Evolutionary conservation across 768 basidiomycete genomes (phyloP), one percentile per base, ranked within the genome.

Genomic region (Tricholomella constricta): DNA sequence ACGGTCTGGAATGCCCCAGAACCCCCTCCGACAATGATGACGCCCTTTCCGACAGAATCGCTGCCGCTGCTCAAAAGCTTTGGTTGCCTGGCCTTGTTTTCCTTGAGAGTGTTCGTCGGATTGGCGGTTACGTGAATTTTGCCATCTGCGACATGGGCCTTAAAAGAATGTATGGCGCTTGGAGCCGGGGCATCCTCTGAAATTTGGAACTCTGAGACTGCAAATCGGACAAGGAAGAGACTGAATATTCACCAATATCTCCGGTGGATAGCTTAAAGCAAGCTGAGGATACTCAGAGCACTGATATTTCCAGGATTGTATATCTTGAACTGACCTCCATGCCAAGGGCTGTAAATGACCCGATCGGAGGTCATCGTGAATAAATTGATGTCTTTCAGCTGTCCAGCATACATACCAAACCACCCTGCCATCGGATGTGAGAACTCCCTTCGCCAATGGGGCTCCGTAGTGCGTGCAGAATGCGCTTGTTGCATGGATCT

Each of bases 401-500:
- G 38, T 40, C 32, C 34, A 47, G 17, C 17, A 51, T 23, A 68
- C 82, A 45, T 63, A 85, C 86, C 93, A 95, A 44, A 89, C 83
- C 17, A 95, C 81, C 54, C 89, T 74, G 9, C 89, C 92, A 66
- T 89, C 87, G 29, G 86, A 78, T 7, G 86, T 81, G 49, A 94
- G 73, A 9, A 92, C 85, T 46, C 92, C 93, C 68, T 91, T 92
- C 4, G 77, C 84, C 2, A 95, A 77, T 1, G 92, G 91, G 2
- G 93, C 93, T 10, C 94, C 94, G 65, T 94, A 95, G 68, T 96
- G 94, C 2, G 92, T 94, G 70, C 94, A 96, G 69, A 82, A 88
- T 2, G 89, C 89, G 55, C 84, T 86, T 0, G 88, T 94, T 6
- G 91, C 89, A 59, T 88, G 78, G 1, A 92, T 72, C 58, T 86